Evolutionary conservation across 2,329 filamentous ascomycete genomes (phyloP).

Genomic region (Pezicula neosporulosa): DNA sequence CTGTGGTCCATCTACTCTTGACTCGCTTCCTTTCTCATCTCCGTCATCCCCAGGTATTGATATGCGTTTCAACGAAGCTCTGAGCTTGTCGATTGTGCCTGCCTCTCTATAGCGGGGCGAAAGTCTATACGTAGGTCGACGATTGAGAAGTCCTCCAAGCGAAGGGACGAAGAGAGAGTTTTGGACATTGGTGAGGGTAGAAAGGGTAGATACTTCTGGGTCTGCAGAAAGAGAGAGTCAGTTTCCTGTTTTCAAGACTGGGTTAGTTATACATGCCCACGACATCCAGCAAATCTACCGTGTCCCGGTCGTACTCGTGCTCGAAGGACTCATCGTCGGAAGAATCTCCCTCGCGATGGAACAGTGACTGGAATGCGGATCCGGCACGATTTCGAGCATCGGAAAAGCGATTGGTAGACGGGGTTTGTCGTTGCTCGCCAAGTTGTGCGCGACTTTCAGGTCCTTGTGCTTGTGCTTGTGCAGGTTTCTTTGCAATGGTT

Average conservation of each 20-base stretch:
- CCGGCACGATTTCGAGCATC: background rate
- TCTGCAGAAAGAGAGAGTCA: conserved; percentile 46
- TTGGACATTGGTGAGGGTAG: conserved; percentile 82
- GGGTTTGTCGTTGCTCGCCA: conserved; percentile 3
- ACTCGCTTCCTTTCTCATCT: conserved; percentile 15
- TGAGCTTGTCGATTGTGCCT: conserved; percentile 18
- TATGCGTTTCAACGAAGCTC: conserved; percentile 14
- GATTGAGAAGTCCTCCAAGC: conserved; percentile 68
- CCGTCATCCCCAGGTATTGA: conserved; percentile 4
- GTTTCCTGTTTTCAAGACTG: background rate
- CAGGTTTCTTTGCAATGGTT: conserved; percentile 7
- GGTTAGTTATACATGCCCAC: conserved; percentile 46
- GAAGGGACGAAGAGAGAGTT: conserved; percentile 85
- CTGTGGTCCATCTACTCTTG: conserved; percentile 12
- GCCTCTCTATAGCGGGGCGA: conserved; percentile 11
- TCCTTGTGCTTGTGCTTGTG: background rate
- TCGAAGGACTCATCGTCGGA: conserved; percentile 7
- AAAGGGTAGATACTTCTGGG: conserved; percentile 77
- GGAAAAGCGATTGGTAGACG: conserved; percentile 11
- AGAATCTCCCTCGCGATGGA: conserved; percentile 4
- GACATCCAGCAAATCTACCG: conserved; percentile 67
- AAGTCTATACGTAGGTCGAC: conserved; percentile 39
- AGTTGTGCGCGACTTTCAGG: background rate
- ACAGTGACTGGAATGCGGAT: conserved; percentile 7
- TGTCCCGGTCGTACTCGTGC: conserved; percentile 55